Conservation (phyloP, 768 basidiomycete genomes). For the Rhodotorula toruloides region DNA sequence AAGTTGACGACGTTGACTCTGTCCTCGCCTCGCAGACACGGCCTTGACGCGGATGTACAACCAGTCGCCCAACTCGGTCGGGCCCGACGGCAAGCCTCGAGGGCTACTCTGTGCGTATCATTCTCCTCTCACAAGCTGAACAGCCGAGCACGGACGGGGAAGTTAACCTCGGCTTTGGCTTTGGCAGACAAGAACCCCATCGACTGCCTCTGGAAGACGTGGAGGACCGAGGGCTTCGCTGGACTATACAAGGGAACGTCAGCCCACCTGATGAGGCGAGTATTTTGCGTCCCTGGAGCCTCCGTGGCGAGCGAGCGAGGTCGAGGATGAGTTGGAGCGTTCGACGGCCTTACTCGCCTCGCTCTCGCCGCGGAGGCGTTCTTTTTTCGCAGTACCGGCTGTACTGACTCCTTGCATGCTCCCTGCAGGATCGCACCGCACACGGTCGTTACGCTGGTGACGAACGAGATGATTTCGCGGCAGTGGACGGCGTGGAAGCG, state of each 20-base stretch:
- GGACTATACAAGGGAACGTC: slow-evolving; percentile 99
- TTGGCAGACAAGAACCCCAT: slow-evolving; percentile 74
- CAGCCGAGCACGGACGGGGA: not conserved
- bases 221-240: slow-evolving; percentile 75
- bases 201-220: slow-evolving; percentile 95
- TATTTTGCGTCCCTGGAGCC: not conserved
- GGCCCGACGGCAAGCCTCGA: slow-evolving; percentile 59
- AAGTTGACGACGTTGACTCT: slow-evolving; percentile 43
- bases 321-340: too few relatives aligned
- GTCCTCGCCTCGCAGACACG: slow-evolving; percentile 43
- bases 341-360: too few relatives aligned
- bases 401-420: not conserved
- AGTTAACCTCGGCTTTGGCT: too few relatives aligned
- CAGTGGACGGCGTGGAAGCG: slow-evolving; percentile 27
- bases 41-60: slow-evolving; percentile 94
- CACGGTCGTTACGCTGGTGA: slow-evolving; percentile 83
- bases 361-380: too few relatives aligned
- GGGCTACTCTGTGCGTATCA: slow-evolving; percentile 38
- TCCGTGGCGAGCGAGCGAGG: too few relatives aligned
- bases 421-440: too few relatives aligned
- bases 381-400: too few relatives aligned
- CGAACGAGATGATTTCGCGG: slow-evolving; percentile 53
- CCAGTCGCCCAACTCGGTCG: slow-evolving; percentile 70
- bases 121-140: too few relatives aligned
- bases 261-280: slow-evolving; percentile 70